Evolutionary conservation across 1,284 basidiomycete species (phyloP).

Genomic region (Thelephora terrestris): DNA sequence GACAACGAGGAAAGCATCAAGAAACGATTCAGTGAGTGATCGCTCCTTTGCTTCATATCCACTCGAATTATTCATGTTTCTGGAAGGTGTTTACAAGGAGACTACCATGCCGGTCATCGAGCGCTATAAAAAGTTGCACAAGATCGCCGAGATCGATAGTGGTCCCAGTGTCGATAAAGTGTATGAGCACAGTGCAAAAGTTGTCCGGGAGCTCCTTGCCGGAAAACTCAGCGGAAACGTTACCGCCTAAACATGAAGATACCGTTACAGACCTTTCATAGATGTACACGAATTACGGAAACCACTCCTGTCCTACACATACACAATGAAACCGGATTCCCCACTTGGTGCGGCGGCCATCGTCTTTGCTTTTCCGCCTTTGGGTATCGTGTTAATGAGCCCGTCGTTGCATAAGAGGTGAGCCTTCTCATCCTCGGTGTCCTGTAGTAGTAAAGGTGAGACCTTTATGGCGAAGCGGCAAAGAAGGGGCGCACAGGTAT

Average conservation of each 20-base stretch:
- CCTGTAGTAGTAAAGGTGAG: constrained; percentile 26
- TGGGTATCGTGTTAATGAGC: constrained; percentile 46
- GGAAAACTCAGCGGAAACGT: constrained; percentile 18
- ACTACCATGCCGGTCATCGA: constrained; percentile 97
- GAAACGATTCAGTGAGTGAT: constrained; percentile 82
- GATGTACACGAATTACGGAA: constrained; percentile 4
- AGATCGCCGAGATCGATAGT: constrained; percentile 82
- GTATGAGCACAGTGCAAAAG: constrained; percentile 47
- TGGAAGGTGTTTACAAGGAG: constrained; percentile 76
- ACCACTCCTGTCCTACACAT: constrained; percentile 20
- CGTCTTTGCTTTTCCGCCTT: constrained; percentile 46
- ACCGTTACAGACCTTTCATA: constrained; percentile 4
- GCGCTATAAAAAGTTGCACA: constrained; percentile 62
- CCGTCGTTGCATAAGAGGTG: constrained; percentile 72
- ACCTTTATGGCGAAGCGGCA: background rate
- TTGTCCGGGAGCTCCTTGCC: constrained; percentile 35
- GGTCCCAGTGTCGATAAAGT: constrained; percentile 68
- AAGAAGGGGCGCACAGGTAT: constrained; percentile 42
- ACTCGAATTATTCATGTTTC: constrained; percentile 1
- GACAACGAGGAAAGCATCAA: constrained; percentile 94
- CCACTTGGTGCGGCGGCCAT: constrained; percentile 23
- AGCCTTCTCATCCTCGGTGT: constrained; percentile 42
- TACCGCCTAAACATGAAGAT: constrained; percentile 12
- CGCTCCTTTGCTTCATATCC: background rate
- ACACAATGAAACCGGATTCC: constrained; percentile 34